These are phyloP conservation scores for Xylaria sp. DNA, from an alignment of 2,329 filamentous ascomycete genomes.

Conservation along the genomic window DNA sequence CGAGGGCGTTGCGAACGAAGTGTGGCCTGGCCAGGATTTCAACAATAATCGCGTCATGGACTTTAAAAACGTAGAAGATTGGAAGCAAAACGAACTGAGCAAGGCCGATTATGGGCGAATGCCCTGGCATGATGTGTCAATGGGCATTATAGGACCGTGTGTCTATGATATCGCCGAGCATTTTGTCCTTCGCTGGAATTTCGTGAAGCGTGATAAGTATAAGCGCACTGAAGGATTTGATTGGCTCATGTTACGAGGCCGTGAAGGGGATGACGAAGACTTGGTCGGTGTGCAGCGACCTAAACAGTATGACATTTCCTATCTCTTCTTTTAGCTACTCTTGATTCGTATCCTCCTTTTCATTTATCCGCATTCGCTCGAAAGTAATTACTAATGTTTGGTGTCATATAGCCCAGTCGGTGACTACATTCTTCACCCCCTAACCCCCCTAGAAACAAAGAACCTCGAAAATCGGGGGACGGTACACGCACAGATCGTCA, in stretches of 20 bases:
- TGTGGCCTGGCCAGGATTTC: constrained; percentile 97
- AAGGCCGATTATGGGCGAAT: constrained; percentile 94
- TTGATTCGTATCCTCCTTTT: neutral
- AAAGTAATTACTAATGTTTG: constrained; percentile 12
- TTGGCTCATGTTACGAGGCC: constrained; percentile 84
- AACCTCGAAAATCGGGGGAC: constrained; percentile 73
- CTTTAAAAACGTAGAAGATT: constrained; percentile 89
- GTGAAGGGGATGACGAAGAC: constrained; percentile 82
- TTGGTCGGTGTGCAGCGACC: constrained; percentile 89
- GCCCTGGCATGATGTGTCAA: constrained; percentile 97
- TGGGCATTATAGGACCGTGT: constrained; percentile 89
- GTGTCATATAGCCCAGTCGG: constrained; percentile 73
- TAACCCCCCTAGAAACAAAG: constrained; percentile 76
- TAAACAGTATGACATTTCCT: constrained; percentile 63
- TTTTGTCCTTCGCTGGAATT: constrained; percentile 95
- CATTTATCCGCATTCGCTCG: neutral
- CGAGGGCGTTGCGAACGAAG: constrained; percentile 80
- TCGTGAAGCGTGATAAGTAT: constrained; percentile 96
- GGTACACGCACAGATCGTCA: constrained; percentile 84
- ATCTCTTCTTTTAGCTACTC: neutral
- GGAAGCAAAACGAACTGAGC: constrained; percentile 91
- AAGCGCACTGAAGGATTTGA: constrained; percentile 87
- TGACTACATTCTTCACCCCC: constrained; percentile 84
- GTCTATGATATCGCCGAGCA: constrained; percentile 96
- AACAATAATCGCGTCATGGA: constrained; percentile 98